phyloP scores from a whole-genome alignment of 1,139 yeast genomes.

The Diutina sp. region DNA sequence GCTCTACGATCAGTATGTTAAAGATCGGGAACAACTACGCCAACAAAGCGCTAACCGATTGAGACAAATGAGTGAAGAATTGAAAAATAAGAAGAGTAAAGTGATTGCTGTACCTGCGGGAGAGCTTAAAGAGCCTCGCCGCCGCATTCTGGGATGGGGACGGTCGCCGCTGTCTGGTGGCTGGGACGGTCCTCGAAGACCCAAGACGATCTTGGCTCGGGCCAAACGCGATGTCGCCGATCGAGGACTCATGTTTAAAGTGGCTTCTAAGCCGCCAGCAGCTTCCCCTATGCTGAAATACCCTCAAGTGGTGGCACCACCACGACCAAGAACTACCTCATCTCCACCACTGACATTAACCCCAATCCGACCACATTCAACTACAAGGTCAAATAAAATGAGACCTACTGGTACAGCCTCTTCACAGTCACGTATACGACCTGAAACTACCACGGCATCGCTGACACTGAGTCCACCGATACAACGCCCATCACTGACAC shows the following conservation, averaged over 20 bases:
- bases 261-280: neutral
- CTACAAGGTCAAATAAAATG: no score
- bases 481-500: no score
- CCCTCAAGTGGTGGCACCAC: neutral
- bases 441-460: neutral
- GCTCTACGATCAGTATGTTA: neutral
- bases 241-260: neutral
- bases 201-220: neutral
- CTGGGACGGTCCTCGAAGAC: neutral
- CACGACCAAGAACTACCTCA: neutral
- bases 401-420: no score
- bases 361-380: neutral
- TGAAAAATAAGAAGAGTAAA: neutral
- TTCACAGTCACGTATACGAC: no score
- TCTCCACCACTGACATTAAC: neutral
- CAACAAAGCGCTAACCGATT: neutral
- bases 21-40: neutral
- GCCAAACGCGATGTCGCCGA: neutral
- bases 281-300: neutral
- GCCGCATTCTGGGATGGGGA: neutral
- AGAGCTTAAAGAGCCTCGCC: neutral
- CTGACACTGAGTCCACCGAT: neutral
- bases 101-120: neutral
- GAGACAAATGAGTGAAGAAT: neutral
- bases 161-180: neutral